phyloP scores from a whole-genome alignment of 306 rosid genomes.

The Casuarina equisetifolia region DNA sequence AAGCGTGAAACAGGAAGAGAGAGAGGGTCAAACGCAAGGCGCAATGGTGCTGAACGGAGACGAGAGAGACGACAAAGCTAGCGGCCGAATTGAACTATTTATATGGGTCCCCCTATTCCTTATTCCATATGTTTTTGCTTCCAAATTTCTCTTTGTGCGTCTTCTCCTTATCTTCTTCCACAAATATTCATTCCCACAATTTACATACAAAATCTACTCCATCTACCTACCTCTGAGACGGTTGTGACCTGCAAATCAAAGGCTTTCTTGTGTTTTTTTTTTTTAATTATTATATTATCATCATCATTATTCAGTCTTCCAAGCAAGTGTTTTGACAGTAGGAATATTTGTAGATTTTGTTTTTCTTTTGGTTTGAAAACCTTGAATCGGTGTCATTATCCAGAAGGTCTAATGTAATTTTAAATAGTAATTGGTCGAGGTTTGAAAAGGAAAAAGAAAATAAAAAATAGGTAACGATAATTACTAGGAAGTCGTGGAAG shows the following conservation, averaged over 20 bases:
- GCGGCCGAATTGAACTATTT: slow-evolving; percentile 78
- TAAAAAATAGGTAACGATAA: not conserved
- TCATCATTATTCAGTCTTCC: not conserved
- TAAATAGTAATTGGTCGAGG: not conserved
- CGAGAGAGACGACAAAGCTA: slow-evolving; percentile 89
- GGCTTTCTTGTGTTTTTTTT: not conserved
- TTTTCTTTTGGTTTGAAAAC: too few relatives aligned
- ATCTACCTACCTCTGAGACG: not conserved
- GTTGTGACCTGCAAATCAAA: slow-evolving; percentile 25
- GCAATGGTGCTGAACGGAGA: slow-evolving; percentile 73
- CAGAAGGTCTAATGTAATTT: too few relatives aligned
- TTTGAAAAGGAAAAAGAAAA: not conserved
- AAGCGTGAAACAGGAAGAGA: slow-evolving; percentile 25
- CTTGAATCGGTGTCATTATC: too few relatives aligned
- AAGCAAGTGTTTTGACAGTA: not conserved
- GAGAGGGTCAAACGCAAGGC: slow-evolving; percentile 48
- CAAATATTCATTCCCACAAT: not conserved
- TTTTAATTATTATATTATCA: too few relatives aligned
- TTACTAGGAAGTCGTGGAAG: slow-evolving; percentile 18
- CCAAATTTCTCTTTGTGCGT: not conserved
- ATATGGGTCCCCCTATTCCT: slow-evolving; percentile 45
- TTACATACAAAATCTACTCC: not conserved
- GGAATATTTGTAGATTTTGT: not conserved
- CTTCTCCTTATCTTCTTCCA: not conserved
- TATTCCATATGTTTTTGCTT: not conserved